Base-by-base conservation (phyloP, 75 land plant genomes). In the Cunninghamia lanceolata region DNA sequence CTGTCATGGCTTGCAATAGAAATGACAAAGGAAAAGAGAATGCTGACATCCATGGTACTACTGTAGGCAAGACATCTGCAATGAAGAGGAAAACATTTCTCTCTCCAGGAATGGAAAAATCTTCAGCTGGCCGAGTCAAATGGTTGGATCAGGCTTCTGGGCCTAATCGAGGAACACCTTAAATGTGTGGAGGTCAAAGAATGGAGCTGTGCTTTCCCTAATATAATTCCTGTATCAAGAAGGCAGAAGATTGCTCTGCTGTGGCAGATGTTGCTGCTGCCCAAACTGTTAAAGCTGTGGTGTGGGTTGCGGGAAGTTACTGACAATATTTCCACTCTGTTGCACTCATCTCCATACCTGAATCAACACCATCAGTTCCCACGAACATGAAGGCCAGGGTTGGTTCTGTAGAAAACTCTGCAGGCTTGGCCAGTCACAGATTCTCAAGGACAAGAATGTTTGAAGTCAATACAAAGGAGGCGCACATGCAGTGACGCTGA, bases 281-380 rank as follows among this genome's bases (percentile, higher is more conserved):
- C 40, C 94, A 90, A 11, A 92, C 90, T 34, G 96, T 86, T 46
- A 87, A 90, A n/a, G 86, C 94, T 76, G 94, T 92, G 34, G 87
- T 94, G 0, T 87, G 83, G 84, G 34, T 88, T 94, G 0, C 88
- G 83, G 84, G 95, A 96, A 77, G 93, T 91, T 46, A 93, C 94
- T 74, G 52, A 71, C 9, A 92, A 92, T 16, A 38, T 71, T 7
- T 4, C 80, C 0, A 87, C 95, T 14, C 91, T 96, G 14, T 88
- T 96, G 1, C 88, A 88, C 42, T 85, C 88, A 91, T 95, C 88
- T 91, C 94, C 70, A 47, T 93, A 34, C 96, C 99, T 0, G 93
- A 86, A 88, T 89, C 94, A 45, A 94, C 92, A 77, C 74, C 88
- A 30, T 80, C 92, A 38, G 90, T 88, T 40, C 71, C 89, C 59